A percentile compares a stretch with the other conserved stretches of the same genome.
phyloP scores from a whole-genome alignment of 2,329 filamentous ascomycete genomes.

The Sarocladium strictum region DNA sequence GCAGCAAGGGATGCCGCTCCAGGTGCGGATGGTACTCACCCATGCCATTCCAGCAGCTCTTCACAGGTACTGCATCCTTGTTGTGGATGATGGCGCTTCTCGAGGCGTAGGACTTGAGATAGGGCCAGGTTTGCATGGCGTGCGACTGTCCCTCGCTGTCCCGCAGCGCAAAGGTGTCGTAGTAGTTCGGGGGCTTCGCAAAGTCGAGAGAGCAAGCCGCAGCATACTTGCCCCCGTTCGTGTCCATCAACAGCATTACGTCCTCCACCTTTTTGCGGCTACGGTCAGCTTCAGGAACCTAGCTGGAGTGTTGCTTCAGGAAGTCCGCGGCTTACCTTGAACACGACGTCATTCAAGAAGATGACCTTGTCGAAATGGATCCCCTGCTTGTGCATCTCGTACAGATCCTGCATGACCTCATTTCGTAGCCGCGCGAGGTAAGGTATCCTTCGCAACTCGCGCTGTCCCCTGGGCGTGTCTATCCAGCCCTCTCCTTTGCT shows the following conservation, averaged over 20 bases:
- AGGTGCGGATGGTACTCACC: conserved; percentile 20
- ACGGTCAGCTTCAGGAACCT: background rate
- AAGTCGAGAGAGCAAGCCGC: conserved; percentile 60
- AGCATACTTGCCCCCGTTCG: conserved; percentile 52
- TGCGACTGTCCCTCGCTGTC: conserved; percentile 46
- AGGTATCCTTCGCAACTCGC: conserved; percentile 60
- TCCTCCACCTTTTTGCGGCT: conserved; percentile 40
- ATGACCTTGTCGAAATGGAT: conserved; percentile 51
- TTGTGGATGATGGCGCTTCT: conserved; percentile 46
- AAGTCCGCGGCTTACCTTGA: conserved; percentile 48
- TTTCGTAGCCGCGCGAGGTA: conserved; percentile 63
- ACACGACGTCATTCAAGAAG: conserved; percentile 60
- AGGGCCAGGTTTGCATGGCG: conserved; percentile 52
- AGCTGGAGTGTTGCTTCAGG: too few relatives aligned
- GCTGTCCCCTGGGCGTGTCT: conserved; percentile 44
- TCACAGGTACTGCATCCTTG: conserved; percentile 36
- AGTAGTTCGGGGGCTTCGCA: conserved; percentile 44
- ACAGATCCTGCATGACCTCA: conserved; percentile 52
- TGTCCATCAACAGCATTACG: conserved; percentile 48
- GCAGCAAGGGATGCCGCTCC: too few relatives aligned
- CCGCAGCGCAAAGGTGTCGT: conserved; percentile 58
- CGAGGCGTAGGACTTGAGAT: conserved; percentile 45
- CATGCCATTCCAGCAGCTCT: conserved; percentile 41
- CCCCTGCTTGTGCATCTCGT: conserved; percentile 42
- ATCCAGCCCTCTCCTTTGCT: conserved; percentile 55